Base-by-base conservation (phyloP, 1,284 basidiomycete genomes). In the Calocybe gambosa region DNA sequence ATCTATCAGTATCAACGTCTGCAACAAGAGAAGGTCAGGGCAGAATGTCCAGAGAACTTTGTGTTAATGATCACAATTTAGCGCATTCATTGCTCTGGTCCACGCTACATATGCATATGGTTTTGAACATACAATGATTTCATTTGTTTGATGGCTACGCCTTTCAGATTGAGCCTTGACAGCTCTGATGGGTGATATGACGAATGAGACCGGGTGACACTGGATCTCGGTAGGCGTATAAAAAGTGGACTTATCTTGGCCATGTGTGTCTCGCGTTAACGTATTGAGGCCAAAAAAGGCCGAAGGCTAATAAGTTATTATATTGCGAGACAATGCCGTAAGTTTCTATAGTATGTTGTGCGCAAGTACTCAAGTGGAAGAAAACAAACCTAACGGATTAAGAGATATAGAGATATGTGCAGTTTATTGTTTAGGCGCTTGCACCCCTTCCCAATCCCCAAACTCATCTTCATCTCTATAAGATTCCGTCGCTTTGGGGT, bases 371-470 rank as follows among this genome's bases (percentile, higher is more conserved):
- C n/a, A n/a, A 34, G n/a, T 5, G 6, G 10, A n/a, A 34, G 13
- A 34, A 15, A 34, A 34, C 3, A 4, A 8, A 34, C 3, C n/a
- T 16, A n/a, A 34, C 5, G 31, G 36, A 13, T 19, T 38, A 20
- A 29, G 23, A 33, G 6, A 6, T 18, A 25, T 36, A 35, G 1
- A 35, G 39, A 13, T 28, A 28, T 33, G 29, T 23, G 5, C 16
- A 19, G 38, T 28, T 47, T 23, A 47, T 40, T 37, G 40, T 36
- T 38, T 45, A 18, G 50, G 28, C 6, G 26, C 38, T 16, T 37
- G 16, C 10, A 49, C 51, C 15, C 50, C 52, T 47, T 54, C 50
- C 56, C 56, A 57, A 34, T 50, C 53, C 5, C 54, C 56, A 39
- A 54, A 57, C 18, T 50, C 54, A 3, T 52, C 54, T 13, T 57